These are phyloP conservation scores for Crithidia mellificae DNA, from an alignment of 208 protist genomes.

Conservation along the genomic window DNA sequence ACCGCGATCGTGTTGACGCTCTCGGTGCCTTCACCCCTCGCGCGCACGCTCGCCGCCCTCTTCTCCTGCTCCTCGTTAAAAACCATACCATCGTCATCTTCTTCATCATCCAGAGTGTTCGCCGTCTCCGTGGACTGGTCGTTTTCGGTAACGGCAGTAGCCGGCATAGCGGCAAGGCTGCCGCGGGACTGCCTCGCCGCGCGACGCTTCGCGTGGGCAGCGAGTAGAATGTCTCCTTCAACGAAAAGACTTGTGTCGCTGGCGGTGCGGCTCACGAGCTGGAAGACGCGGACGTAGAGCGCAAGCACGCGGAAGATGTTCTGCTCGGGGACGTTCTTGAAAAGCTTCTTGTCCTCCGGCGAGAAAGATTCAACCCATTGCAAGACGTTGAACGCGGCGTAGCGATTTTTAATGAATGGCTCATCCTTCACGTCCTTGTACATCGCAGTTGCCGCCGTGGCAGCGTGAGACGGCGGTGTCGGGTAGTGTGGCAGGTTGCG, in stretches of 20 bases:
- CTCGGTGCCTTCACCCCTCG: no score
- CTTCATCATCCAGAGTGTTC: conserved; percentile 2
- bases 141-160: no score
- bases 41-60: no score
- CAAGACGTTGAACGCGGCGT: conserved; percentile 47
- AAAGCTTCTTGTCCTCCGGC: conserved; percentile 49
- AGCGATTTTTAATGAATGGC: conserved; percentile 40
- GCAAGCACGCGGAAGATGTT: conserved; percentile 48
- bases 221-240: conserved; percentile 22
- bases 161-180: neutral
- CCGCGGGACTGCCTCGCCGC: neutral
- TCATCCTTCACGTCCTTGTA: neutral
- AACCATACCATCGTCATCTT: no score
- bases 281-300: conserved; percentile 72
- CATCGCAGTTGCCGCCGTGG: neutral
- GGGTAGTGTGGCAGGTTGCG: conserved; percentile 69
- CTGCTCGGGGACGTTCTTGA: conserved; percentile 57
- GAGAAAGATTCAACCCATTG: conserved; percentile 79
- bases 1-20: no score
- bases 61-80: no score
- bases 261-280: conserved; percentile 55
- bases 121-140: no score
- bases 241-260: conserved; percentile 60
- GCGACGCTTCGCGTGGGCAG: neutral
- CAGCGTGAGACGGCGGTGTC: conserved; percentile 1